Conservation (phyloP, 352 stramenopile species). For the Globisporangium heterothallicum region DNA sequence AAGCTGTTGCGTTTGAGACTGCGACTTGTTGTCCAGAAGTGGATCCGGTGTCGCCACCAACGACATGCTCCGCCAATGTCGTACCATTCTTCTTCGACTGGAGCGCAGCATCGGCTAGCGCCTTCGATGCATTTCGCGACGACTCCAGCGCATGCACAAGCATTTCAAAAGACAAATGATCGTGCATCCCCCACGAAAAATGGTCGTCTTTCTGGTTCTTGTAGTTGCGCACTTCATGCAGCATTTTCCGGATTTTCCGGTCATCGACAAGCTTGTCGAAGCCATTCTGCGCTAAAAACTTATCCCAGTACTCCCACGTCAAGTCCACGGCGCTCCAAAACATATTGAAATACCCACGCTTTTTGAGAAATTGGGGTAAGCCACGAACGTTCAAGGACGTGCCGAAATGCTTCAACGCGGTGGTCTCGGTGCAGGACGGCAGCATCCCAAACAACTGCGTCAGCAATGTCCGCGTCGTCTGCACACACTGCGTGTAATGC, state of each 20-base stretch:
- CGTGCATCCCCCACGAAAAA: slow-evolving; percentile 67
- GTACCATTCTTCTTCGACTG: slow-evolving; percentile 4
- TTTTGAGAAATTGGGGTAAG: slow-evolving; percentile 59
- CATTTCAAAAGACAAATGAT: slow-evolving; percentile 72
- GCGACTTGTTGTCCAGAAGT: not conserved
- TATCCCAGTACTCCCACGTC: slow-evolving; percentile 65
- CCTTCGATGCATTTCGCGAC: slow-evolving; percentile 29
- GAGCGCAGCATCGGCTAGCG: slow-evolving; percentile 12
- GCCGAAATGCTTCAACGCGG: slow-evolving; percentile 51
- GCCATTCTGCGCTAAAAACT: slow-evolving; percentile 52
- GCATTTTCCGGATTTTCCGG: slow-evolving; percentile 56
- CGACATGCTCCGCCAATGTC: not conserved
- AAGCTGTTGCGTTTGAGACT: not conserved
- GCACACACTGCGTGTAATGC: slow-evolving; percentile 66
- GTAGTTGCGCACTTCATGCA: slow-evolving; percentile 49
- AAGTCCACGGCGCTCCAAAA: slow-evolving; percentile 67
- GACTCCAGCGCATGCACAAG: slow-evolving; percentile 55
- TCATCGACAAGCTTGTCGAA: slow-evolving; percentile 72
- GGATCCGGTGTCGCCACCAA: not conserved
- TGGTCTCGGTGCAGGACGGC: slow-evolving; percentile 61
- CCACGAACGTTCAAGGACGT: slow-evolving; percentile 46
- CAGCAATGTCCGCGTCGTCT: slow-evolving; percentile 59
- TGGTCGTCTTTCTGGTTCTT: slow-evolving; percentile 58
- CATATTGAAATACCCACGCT: slow-evolving; percentile 62
- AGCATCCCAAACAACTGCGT: slow-evolving; percentile 73